These are phyloP conservation scores for Scutellaria barbata DNA, from an alignment of 257 asterid species.

Conservation along the genomic window DNA sequence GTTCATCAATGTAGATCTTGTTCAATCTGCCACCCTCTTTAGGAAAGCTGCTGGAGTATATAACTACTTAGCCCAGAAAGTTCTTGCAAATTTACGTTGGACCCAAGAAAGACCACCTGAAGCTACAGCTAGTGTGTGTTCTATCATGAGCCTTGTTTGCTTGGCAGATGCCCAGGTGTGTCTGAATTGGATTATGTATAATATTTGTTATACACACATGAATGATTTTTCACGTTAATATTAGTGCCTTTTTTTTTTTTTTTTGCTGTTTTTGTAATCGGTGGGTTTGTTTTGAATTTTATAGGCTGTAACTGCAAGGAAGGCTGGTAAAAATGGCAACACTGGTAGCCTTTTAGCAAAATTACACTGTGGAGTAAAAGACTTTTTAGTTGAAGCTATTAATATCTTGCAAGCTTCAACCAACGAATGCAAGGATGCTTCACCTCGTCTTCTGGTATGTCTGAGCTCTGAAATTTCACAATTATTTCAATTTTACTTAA, in stretches of 20 bases:
- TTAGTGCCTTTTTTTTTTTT: slow-evolving; percentile 17
- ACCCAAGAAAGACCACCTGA: slow-evolving; percentile 60
- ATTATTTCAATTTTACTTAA: background rate
- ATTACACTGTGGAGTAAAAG: slow-evolving; percentile 64
- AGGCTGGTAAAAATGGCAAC: slow-evolving; percentile 66
- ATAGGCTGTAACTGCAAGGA: slow-evolving; percentile 72
- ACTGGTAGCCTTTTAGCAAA: slow-evolving; percentile 58
- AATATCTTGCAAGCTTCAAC: slow-evolving; percentile 35
- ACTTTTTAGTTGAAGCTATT: slow-evolving; percentile 59
- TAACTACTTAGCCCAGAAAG: slow-evolving; percentile 42
- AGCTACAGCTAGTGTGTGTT: slow-evolving; percentile 43
- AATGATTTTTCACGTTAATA: background rate
- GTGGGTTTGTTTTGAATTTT: background rate
- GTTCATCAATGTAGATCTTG: slow-evolving; percentile 53
- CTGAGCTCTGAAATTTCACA: background rate
- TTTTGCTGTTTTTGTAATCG: slow-evolving; percentile 7
- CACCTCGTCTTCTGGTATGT: slow-evolving; percentile 55
- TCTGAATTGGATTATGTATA: background rate
- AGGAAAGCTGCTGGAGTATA: slow-evolving; percentile 81
- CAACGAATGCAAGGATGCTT: slow-evolving; percentile 57
- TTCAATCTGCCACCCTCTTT: slow-evolving; percentile 59
- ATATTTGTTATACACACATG: background rate
- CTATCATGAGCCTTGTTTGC: slow-evolving; percentile 61
- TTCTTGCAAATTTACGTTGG: slow-evolving; percentile 38
- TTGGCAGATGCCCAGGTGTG: slow-evolving; percentile 80